Base-by-base conservation (phyloP, 176 grass and related monocot species). In the Carex myosuroides region DNA sequence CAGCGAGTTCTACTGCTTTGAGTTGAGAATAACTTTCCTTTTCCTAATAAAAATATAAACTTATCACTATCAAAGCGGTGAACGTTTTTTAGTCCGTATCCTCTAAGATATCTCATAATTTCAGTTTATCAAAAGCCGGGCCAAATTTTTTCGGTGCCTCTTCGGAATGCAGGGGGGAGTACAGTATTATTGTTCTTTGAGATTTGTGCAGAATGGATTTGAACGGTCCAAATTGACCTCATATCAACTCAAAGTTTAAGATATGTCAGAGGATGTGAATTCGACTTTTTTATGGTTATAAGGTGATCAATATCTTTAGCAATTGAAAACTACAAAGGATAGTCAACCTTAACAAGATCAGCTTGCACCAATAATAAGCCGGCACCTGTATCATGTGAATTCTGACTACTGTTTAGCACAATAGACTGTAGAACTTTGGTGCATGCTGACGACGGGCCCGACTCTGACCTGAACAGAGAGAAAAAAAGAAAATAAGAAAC, bases 341-440 rank as follows among this genome's bases (percentile, higher is more conserved):
- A 24, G 29, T 65, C 53, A 44, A 94, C 92, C 92, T 98, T 94
- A 29, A 44, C 11, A 81, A 84, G 66, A 69, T 98, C 92, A 82
- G 92, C 89, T 85, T 98, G 95, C 57, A 91, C 91, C 74, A 98
- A 87, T 81, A 98, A 90, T 64, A 94, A 58, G 53, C 95, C 95
- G 81, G 92, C 84, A 13, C 91, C 84, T 60, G 90, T 86, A 56
- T 98, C 95, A 84, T 93, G 89, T 48, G 67, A 90, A 83, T 91
- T 94, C 53, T 90, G 79, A 9, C 79, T 87, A 82, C 92, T 89
- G 70, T 82, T 93, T 68, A 90, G 85, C 78, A 94, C 70, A 56
- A 84, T 85, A 21, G 88, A 88, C 32, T 80, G 85, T 22, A 98
- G 79, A 84, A 94, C 83, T 89, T 94, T 90, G 50, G 70, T 86